A percentile compares a stretch with the other conserved stretches of the same genome.
These are phyloP conservation scores for Verticillium klebahnii DNA, from an alignment of 2,329 filamentous ascomycete genomes.

Conservation along the genomic window DNA sequence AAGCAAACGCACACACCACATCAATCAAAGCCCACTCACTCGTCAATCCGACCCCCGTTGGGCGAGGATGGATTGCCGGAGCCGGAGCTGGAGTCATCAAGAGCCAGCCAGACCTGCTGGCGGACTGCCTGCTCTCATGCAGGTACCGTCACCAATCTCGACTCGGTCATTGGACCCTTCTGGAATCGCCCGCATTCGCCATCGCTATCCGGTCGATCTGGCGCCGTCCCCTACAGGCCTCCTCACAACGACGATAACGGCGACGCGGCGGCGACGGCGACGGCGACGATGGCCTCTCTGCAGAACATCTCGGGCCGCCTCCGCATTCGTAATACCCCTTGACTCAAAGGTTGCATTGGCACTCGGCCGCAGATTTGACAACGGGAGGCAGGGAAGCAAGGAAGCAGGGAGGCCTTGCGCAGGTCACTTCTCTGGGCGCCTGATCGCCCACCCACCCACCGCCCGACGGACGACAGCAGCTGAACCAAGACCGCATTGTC, in stretches of 20 bases:
- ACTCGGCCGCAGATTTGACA: not conserved
- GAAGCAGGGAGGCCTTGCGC: not conserved
- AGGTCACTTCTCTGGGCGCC: not conserved
- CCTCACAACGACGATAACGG: not conserved
- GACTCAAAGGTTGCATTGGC: not conserved
- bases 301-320: not conserved
- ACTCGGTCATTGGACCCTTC: not conserved
- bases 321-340: not conserved
- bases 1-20: not conserved
- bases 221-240: not conserved
- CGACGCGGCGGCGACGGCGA: not conserved
- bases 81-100: not conserved
- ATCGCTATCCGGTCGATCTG: not conserved
- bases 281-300: not conserved
- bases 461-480: not conserved
- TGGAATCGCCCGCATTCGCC: not conserved
- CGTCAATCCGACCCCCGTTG: not conserved
- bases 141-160: not conserved
- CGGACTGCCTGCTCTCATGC: not conserved
- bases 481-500: slow-evolving; percentile 6
- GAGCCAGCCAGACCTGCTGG: not conserved
- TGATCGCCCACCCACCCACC: not conserved
- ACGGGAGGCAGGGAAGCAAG: not conserved
- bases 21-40: not conserved
- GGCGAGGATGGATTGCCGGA: not conserved